These are phyloP conservation scores for Persicaria maculosa DNA, from an alignment of 148 eudicot genomes.

Conservation along the genomic window DNA sequence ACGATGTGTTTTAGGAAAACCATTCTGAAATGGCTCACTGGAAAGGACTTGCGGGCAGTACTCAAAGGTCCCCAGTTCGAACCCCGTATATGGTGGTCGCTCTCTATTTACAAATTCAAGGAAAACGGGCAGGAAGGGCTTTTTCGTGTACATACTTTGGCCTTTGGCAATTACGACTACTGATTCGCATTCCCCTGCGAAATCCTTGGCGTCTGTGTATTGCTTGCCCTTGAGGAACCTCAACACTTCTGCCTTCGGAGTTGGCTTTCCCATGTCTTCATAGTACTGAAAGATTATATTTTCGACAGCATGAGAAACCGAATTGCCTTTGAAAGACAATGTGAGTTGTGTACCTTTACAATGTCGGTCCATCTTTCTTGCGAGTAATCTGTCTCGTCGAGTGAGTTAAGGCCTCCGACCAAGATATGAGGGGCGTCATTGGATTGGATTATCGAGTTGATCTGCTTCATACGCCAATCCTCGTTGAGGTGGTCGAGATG, in stretches of 20 bases:
- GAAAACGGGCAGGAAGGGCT: too few species aligned
- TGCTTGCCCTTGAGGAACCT: constrained; percentile 47
- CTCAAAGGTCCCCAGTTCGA: too few species aligned
- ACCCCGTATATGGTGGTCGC: too few species aligned
- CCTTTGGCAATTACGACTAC: constrained; percentile 96
- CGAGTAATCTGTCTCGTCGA: constrained; percentile 83
- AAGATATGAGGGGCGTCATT: constrained; percentile 73
- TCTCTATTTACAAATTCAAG: too few species aligned
- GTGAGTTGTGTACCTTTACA: constrained; percentile 42
- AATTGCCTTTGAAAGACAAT: not conserved
- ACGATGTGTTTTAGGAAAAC: not conserved
- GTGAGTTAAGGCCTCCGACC: constrained; percentile 91
- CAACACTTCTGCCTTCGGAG: constrained; percentile 84
- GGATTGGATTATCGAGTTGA: constrained; percentile 69
- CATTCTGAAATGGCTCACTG: too few species aligned
- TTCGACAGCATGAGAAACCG: not conserved
- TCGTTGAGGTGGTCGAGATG: constrained; percentile 90
- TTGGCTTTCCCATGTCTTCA: constrained; percentile 86
- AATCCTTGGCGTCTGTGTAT: constrained; percentile 84
- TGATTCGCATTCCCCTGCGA: constrained; percentile 84
- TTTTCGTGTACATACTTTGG: constrained; percentile 46
- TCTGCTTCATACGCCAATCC: constrained; percentile 94
- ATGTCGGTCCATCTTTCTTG: constrained; percentile 95
- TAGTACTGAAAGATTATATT: constrained; percentile 46
- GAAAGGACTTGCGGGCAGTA: too few species aligned